These are phyloP conservation scores for Trichosporon sp. DNA, from an alignment of 1,284 basidiomycete genomes.

Conservation along the genomic window DNA sequence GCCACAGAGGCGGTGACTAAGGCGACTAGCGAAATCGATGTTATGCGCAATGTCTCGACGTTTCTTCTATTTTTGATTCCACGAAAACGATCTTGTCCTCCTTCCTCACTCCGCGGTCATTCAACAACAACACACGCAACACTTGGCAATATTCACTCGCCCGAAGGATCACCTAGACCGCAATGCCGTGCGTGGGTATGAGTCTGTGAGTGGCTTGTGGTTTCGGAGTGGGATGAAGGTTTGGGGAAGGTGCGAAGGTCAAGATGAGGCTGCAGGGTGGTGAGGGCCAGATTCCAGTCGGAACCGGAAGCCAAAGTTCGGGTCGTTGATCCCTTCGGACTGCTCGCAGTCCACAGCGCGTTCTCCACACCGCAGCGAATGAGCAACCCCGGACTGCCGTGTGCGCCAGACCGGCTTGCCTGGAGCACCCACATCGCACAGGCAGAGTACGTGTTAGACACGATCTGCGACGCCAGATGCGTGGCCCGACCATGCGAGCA, in stretches of 20 bases:
- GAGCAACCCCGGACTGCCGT: not conserved
- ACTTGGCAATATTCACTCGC: not conserved
- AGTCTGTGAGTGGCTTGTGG: not conserved
- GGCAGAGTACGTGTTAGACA: not conserved
- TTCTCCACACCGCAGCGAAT: not conserved
- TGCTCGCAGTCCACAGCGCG: not conserved
- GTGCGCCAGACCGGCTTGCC: not conserved
- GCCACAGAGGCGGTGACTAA: not conserved
- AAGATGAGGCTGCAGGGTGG: not conserved
- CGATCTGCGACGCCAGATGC: not conserved
- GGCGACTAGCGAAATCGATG: not conserved
- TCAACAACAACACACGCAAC: not conserved
- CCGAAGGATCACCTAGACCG: not conserved
- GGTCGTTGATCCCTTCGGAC: slow-evolving; percentile 6
- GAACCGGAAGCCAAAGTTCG: slow-evolving; percentile 1
- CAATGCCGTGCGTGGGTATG: not conserved
- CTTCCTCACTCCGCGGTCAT: not conserved
- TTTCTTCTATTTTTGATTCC: no score
- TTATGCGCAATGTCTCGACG: no score
- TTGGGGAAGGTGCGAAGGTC: not conserved
- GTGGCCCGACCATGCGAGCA: not conserved
- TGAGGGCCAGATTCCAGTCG: not conserved
- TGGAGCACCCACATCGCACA: not conserved
- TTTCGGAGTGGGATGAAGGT: not conserved
- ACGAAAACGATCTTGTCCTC: not conserved